Percentiles rank a stretch among this genome's conserved stretches.
phyloP scores from a whole-genome alignment of 495 filamentous ascomycete genomes.

The Pseudotulostoma volvatum region DNA sequence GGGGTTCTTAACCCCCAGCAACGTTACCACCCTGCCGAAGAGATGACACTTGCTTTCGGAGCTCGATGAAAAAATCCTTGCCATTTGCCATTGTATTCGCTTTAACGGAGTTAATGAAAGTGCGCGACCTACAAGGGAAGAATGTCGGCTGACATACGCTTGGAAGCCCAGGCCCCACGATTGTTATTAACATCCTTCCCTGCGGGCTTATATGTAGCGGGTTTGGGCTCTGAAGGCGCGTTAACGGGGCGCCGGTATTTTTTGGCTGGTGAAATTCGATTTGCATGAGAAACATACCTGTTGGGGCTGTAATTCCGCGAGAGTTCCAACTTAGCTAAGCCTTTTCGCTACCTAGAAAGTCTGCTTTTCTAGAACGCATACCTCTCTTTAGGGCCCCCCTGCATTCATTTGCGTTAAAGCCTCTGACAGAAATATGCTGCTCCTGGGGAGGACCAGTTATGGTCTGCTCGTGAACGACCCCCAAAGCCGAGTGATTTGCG shows the following conservation, averaged over 20 bases:
- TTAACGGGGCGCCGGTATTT: neutral
- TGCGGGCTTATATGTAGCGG: constrained; percentile 22
- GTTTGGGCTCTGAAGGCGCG: constrained; percentile 16
- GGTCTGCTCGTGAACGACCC: constrained; percentile 10
- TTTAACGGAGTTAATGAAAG: constrained; percentile 12
- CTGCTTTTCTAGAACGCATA: constrained; percentile 11
- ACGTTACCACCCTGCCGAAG: constrained; percentile 25
- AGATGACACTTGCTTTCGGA: constrained; percentile 32
- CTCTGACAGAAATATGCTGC: constrained; percentile 28
- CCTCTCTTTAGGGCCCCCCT: constrained; percentile 26
- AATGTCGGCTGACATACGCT: constrained; percentile 20
- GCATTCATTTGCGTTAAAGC: constrained; percentile 32
- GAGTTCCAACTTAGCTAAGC: too few relatives aligned
- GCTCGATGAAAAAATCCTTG: constrained; percentile 38
- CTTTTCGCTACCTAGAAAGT: constrained; percentile 4
- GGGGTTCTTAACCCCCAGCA: constrained; percentile 31
- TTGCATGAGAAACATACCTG: neutral
- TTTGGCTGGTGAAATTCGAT: neutral
- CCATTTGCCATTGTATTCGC: constrained; percentile 37
- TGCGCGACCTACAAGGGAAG: neutral
- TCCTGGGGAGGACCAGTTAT: constrained; percentile 16
- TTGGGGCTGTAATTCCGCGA: neutral
- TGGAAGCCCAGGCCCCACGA: constrained; percentile 33
- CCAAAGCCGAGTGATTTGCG: constrained; percentile 12
- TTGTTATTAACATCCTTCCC: constrained; percentile 24